These are phyloP conservation scores for Coniferiporia weirii DNA, from an alignment of 1,284 basidiomycete genomes.

Conservation along the genomic window DNA sequence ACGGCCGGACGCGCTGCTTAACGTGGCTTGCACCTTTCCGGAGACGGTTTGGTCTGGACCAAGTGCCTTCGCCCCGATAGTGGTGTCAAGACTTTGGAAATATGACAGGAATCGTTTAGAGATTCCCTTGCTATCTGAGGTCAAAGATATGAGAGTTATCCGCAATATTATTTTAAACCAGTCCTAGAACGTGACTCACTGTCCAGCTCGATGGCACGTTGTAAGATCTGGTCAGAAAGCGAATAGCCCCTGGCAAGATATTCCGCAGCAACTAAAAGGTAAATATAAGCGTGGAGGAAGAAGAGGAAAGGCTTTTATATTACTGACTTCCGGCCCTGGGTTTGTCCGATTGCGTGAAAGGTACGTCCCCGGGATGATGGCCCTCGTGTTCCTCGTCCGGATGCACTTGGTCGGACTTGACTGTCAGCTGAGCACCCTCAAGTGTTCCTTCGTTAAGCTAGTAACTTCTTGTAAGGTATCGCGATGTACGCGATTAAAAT, in stretches of 20 bases:
- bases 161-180: background rate
- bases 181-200: conserved; percentile 39
- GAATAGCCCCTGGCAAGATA: conserved; percentile 84
- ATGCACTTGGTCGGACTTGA: conserved; percentile 60
- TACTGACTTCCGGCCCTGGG: conserved; percentile 71
- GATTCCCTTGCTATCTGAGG: conserved; percentile 76
- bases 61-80: conserved; percentile 60
- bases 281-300: conserved; percentile 12
- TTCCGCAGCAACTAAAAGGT: conserved; percentile 71
- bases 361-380: conserved; percentile 28
- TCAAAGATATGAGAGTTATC: background rate
- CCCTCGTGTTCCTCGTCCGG: conserved; percentile 43
- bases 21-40: conserved; percentile 59
- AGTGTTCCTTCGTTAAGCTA: conserved; percentile 72
- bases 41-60: conserved; percentile 75
- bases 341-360: conserved; percentile 74
- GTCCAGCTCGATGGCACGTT: conserved; percentile 86
- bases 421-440: conserved; percentile 53
- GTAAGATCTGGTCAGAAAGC: conserved; percentile 74
- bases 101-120: conserved; percentile 79
- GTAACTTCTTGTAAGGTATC: conserved; percentile 5
- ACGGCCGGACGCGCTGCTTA: conserved; percentile 57
- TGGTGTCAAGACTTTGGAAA: conserved; percentile 64
- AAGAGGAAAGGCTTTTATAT: background rate
- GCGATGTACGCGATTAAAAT: background rate